Evolutionary conservation across 2,329 filamentous ascomycete genomes (phyloP), one percentile per base, ranked within the genome.

Genomic region (Diaporthe sp.): DNA sequence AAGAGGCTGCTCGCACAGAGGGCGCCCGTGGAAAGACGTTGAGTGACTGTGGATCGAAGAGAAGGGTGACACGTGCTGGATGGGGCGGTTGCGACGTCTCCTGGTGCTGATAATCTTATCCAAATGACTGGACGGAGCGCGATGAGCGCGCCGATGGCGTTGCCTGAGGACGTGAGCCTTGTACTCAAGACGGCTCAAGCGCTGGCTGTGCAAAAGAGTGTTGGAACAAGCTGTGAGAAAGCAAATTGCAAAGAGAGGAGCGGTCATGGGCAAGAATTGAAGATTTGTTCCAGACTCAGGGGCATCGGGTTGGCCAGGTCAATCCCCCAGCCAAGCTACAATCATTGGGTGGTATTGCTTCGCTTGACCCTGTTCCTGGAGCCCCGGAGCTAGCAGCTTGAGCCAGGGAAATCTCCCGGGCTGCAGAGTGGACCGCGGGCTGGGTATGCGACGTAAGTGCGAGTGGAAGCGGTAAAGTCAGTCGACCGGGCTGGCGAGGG

Each of bases 201-300:
- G 84, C 78, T 83, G 81, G 78, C 88, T 85, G 84, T 87, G 81
- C 78, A 87, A 83, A 81, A 88, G 83, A 82, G 84, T 80, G 82
- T 83, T 84, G 79, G 86, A 85, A 80, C 83, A 86, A 80, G 86
- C 84, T 82, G 87, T 85, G 79, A 85, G 82, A 81, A 85, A 85
- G 81, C 87, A 89, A 78, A 88, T 83, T 81, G 73, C 72, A 58
- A 75, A 72, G 60, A 76, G 72, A 73, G 71, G 42, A 61, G 82
- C 84, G 80, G 85, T 87, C 88, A 90, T 90, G 86, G 84, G 82
- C 80, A 80, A 77, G 53, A 61, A 72, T 65, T 47, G 71, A 76
- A 76, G 74, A 70, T 67, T 73, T 65, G 74, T 71, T 73, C 42
- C 51, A 44, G 53, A 63, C 47, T 76, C 71, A 76, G 74, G 67